A percentile compares a stretch with the other conserved stretches of the same genome.
Evolutionary conservation across 2,329 filamentous ascomycete species (phyloP).

Genomic region (Ceratocystis papillata): DNA sequence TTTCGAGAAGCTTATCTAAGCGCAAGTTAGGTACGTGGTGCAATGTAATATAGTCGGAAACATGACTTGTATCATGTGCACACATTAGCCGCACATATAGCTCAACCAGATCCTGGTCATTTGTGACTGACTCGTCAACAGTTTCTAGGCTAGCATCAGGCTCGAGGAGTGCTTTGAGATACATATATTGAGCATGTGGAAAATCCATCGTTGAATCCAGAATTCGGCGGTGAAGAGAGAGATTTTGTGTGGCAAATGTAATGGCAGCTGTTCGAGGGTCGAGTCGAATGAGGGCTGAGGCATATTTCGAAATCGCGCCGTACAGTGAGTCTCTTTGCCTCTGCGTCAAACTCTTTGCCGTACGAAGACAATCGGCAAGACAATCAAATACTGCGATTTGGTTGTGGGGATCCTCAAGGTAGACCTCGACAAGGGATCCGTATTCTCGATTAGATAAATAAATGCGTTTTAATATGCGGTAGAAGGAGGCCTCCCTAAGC

Average conservation of each 20-base stretch:
- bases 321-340: conserved; percentile 66
- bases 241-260: conserved; percentile 51
- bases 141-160: conserved; percentile 29
- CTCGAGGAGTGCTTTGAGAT: conserved; percentile 67
- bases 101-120: conserved; percentile 58
- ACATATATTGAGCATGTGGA: conserved; percentile 59
- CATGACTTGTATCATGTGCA: conserved; percentile 66
- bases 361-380: conserved; percentile 61
- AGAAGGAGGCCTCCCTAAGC: conserved; percentile 73
- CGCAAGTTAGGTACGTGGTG: conserved; percentile 68
- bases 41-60: conserved; percentile 70
- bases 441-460: conserved; percentile 74
- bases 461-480: conserved; percentile 79
- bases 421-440: conserved; percentile 63
- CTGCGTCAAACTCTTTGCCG: conserved; percentile 47
- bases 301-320: conserved; percentile 52
- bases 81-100: conserved; percentile 88
- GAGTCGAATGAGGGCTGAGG: conserved; percentile 54
- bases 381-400: conserved; percentile 66
- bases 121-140: conserved; percentile 27
- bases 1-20: conserved; percentile 69
- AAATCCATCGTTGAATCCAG: conserved; percentile 46
- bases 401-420: conserved; percentile 75
- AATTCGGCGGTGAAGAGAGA: conserved; percentile 55
- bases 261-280: conserved; percentile 55